Percentiles rank a stretch among this genome's conserved stretches.
phyloP scores from a whole-genome alignment of 2,329 filamentous ascomycete species.

The Sclerotinia borealis region DNA sequence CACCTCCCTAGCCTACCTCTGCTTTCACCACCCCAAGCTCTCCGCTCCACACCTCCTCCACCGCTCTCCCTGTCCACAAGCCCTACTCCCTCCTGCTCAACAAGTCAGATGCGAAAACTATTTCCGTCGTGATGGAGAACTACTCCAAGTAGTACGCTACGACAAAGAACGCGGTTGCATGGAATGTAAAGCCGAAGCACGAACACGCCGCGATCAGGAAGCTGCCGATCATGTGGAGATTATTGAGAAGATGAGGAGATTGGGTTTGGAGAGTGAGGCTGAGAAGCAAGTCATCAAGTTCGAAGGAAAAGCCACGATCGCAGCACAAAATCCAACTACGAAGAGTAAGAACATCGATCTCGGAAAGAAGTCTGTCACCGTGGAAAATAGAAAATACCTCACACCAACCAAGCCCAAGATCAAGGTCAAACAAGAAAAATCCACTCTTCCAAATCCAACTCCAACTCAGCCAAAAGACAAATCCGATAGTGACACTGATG shows the following conservation, averaged over 20 bases:
- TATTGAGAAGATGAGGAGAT: background rate
- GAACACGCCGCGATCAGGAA: accelerated
- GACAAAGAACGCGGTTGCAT: background rate
- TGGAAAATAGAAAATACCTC: too few relatives aligned
- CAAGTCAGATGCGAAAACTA: background rate
- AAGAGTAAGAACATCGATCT: too few relatives aligned
- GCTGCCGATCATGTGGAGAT: accelerated
- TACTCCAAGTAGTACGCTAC: background rate
- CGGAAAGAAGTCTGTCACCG: too few relatives aligned
- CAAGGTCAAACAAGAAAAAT: too few relatives aligned
- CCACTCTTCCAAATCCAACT: too few relatives aligned
- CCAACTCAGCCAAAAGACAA: too few relatives aligned
- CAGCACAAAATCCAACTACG: too few relatives aligned
- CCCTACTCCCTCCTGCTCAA: background rate
- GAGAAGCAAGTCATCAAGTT: too few relatives aligned
- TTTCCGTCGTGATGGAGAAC: background rate
- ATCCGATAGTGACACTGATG: too few relatives aligned
- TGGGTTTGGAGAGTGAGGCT: accelerated
- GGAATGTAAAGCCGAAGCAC: background rate
- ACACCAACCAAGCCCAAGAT: too few relatives aligned
- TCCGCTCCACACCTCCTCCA: background rate
- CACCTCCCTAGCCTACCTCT: background rate
- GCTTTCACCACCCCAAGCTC: background rate
- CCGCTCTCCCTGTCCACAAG: background rate
- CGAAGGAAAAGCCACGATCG: too few relatives aligned